A percentile compares a stretch with the other conserved stretches of the same genome.
Conservation (phyloP, 306 rosid species). For the Luffa acutangula region DNA sequence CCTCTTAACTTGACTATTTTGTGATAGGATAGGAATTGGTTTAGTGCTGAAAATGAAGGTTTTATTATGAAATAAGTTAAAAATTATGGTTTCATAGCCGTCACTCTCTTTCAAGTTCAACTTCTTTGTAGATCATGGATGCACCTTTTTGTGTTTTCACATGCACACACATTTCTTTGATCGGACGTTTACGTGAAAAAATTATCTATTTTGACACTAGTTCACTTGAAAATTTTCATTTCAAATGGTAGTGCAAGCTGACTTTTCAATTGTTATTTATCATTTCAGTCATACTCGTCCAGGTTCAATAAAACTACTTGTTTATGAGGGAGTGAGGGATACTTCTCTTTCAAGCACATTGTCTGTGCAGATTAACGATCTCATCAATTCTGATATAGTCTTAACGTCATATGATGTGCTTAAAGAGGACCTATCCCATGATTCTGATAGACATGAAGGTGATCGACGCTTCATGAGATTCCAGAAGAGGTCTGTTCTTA, state of each 20-base stretch:
- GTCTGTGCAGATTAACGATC: conserved; percentile 47
- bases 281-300: conserved; percentile 63
- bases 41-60: not conserved
- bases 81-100: not conserved
- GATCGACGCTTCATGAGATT: conserved; percentile 83
- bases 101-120: not conserved
- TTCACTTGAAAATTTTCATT: not conserved
- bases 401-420: conserved; percentile 88
- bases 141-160: not conserved
- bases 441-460: conserved; percentile 87
- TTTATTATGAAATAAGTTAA: not conserved
- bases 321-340: conserved; percentile 80
- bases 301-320: conserved; percentile 62
- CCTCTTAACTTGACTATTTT: not conserved
- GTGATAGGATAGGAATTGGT: not conserved
- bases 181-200: not conserved
- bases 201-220: not conserved
- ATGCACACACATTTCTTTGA: not conserved
- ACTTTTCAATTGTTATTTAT: conserved; percentile 24
- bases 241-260: conserved; percentile 16
- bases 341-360: conserved; percentile 45
- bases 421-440: conserved; percentile 86
- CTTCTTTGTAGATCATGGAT: not conserved
- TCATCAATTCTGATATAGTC: conserved; percentile 69
- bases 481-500: conserved; percentile 64